phyloP scores from a whole-genome alignment of 2,329 filamentous ascomycete species.

The Allantophomopsis lycopodina region DNA sequence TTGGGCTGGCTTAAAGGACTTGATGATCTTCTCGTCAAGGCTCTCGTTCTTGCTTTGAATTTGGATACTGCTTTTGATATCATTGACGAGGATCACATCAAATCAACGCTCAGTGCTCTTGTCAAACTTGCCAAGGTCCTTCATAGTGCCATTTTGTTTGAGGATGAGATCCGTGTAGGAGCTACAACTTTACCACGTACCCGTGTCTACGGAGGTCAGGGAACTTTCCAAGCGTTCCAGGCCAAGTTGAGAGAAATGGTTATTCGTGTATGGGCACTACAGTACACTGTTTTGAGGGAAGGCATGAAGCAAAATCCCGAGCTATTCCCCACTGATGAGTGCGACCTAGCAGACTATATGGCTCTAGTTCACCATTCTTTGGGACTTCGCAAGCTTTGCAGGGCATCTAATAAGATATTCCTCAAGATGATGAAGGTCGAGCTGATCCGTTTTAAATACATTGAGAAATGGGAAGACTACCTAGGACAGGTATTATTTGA shows the following conservation, averaged over 20 bases:
- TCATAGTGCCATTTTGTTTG: conserved; percentile 67
- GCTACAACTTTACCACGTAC: conserved; percentile 46
- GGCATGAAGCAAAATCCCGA: conserved; percentile 54
- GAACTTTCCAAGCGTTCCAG: conserved; percentile 39
- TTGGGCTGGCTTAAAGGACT: conserved; percentile 67
- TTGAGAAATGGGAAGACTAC: conserved; percentile 76
- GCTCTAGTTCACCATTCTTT: conserved; percentile 72
- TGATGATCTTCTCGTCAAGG: conserved; percentile 61
- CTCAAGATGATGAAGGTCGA: conserved; percentile 82
- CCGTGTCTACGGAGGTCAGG: conserved; percentile 27
- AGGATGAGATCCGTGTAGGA: conserved; percentile 75
- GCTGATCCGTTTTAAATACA: conserved; percentile 58
- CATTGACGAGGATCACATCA: conserved; percentile 67
- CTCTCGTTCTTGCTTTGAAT: conserved; percentile 55
- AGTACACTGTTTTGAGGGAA: conserved; percentile 69
- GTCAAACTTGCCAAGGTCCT: conserved; percentile 60
- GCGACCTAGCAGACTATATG: conserved; percentile 67
- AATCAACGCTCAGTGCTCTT: conserved; percentile 57
- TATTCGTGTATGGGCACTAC: conserved; percentile 74
- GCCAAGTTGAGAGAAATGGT: conserved; percentile 76
- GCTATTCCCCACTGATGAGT: conserved; percentile 50
- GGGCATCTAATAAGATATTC: conserved; percentile 73
- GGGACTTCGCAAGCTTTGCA: conserved; percentile 76
- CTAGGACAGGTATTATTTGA: conserved; percentile 77
- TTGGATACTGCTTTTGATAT: conserved; percentile 67